Evolutionary conservation across 257 asterid species (phyloP), one percentile per base, ranked within the genome.

Genomic region (Marsdenia floribunda): DNA sequence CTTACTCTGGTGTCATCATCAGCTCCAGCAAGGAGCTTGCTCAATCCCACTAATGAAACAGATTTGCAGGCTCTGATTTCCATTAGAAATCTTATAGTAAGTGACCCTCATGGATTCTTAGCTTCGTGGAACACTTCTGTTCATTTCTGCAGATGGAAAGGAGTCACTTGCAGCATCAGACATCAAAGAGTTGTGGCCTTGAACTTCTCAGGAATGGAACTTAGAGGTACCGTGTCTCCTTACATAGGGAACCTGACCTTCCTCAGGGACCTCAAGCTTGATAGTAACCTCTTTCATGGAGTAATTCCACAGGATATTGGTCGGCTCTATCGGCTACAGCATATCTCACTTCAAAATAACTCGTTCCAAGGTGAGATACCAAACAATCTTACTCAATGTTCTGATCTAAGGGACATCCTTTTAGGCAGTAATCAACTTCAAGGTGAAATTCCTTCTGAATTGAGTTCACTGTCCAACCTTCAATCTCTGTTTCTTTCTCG

Each of bases 231-330:
- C 3, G 0, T 50, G 19, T 71, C 64, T 71, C 61, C 74, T 29
- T 71, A 52, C 24, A 33, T 71, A 26, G 74, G 74, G 3, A 71
- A 71, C 29, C 63, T 71, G 4, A 71, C 74, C 42, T 71, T 50
- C 29, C 74, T 71, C 63, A 71, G 19, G 49, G 63, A 29, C 60
- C 74, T 71, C 29, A 29, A 47, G 2, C 74, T 71, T 50, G 33
- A 11, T 14, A 18, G 53, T 12, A 71, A 71, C 63, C 29, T 2
- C 40, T 49, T 71, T 15, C 8, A 1, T 8, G 74, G 64, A 7
- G 4, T 1, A 50, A 52, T 71, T 16, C 74, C 74, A 13, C 74
- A 24, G 15, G 74, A 50, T 29, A 71, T 71, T 21, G 60, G 74
- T 52, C 22, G 26, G 16, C 74, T 71, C 44, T 50, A 71, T 71